Evolutionary conservation across 805 yeast genomes (phyloP).

Genomic region (Nematodospora valgi): DNA sequence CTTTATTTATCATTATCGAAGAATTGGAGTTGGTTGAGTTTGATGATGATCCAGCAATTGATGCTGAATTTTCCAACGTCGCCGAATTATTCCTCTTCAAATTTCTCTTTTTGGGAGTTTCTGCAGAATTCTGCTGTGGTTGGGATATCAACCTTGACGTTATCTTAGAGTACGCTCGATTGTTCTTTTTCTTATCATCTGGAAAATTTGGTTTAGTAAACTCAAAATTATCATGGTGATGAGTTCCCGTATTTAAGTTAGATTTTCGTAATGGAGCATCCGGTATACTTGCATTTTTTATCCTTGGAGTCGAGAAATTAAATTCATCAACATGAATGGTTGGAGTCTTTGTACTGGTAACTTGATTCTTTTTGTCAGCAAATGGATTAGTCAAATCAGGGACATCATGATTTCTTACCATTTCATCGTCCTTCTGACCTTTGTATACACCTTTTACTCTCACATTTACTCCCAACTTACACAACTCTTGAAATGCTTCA

Average conservation of each 20-base stretch:
- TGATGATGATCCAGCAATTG: constrained; percentile 9
- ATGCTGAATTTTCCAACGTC: constrained; percentile 10
- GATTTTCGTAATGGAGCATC: constrained; percentile 38
- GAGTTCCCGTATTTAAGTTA: constrained; percentile 13
- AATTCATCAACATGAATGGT: constrained; percentile 21
- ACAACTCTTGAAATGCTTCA: constrained; percentile 79
- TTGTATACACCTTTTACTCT: constrained; percentile 55
- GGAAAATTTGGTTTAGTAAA: constrained; percentile 31
- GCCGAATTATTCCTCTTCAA: constrained; percentile 22
- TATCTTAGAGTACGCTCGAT: constrained; percentile 41
- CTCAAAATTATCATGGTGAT: constrained; percentile 15
- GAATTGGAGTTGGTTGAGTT: constrained; percentile 10
- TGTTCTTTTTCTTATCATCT: constrained; percentile 20
- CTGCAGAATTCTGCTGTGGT: constrained; percentile 17
- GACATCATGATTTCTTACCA: background rate
- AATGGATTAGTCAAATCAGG: constrained; percentile 23
- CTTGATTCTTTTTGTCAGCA: constrained; percentile 5
- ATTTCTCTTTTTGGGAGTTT: constrained; percentile 11
- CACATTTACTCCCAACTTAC: constrained; percentile 67
- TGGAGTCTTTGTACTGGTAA: constrained; percentile 9
- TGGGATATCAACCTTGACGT: constrained; percentile 48
- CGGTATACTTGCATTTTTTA: constrained; percentile 23
- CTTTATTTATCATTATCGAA: constrained; percentile 15
- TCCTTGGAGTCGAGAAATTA: constrained; percentile 28
- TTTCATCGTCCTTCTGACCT: constrained; percentile 6